Evolutionary conservation across 768 basidiomycete species (phyloP), one percentile per base, ranked within the genome.

Genomic region (Xerocomellus chrysenteron): DNA sequence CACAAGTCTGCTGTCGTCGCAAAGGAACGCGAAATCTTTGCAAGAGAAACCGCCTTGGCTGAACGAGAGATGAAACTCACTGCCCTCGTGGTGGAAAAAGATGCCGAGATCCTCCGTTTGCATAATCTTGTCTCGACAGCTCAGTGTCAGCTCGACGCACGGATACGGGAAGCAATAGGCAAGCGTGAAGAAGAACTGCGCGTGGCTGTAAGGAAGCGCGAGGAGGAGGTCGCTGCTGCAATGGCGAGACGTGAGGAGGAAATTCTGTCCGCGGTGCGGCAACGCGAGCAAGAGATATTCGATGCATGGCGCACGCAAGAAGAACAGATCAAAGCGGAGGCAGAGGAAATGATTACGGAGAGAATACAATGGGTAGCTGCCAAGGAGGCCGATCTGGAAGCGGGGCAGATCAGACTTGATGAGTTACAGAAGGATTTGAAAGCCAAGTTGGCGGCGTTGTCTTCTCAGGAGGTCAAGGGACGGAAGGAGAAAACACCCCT

Each of bases 141-240:
- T 7, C 74, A 77, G 52, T 60, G 70, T 7, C 78, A 76, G 41
- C 69, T 78, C 24, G 81, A 84, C 36, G 55, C 60, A 7, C 78
- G 78, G 33, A 74, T 83, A 56, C 82, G 82, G 19, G 80, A 81
- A 19, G 87, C 86, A 1, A 78, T 91, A 11, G 69, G 75, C 17
- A 76, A 76, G 50, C 79, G 89, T 3, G 90, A 91, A 62, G 84
- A 85, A 41, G 89, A 90, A 63, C 73, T 92, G 36, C 80, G 87
- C 2, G 73, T 79, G 19, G 76, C 86, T 37, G 82, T 90, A 21
- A 76, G 79, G 65, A 80, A 83, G 64, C 80, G 88, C 33, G 88
- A 91, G 67, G 83, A 84, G 49, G 87, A 90, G 65, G 84, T 91
- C 4, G 83, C 82, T 2, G 72, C 70, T 28, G 83, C 85, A 8